A percentile compares a stretch with the other conserved stretches of the same genome.
Conservation (phyloP, 257 asterid species). For the Lycium ferocissimum region DNA sequence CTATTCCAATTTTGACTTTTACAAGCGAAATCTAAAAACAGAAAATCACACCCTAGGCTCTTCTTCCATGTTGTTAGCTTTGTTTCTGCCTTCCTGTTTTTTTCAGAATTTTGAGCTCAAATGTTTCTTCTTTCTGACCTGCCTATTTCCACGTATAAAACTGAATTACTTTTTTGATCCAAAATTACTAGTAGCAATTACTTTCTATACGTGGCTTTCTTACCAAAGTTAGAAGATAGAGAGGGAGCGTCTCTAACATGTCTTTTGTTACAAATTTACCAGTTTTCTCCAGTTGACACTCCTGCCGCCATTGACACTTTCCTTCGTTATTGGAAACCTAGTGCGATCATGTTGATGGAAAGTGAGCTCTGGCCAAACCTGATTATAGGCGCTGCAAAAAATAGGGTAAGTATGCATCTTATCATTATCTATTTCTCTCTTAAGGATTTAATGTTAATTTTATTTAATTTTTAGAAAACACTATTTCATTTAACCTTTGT, state of each 20-base stretch:
- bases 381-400: constrained; percentile 73
- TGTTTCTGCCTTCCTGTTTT: not conserved
- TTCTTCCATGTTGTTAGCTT: not conserved
- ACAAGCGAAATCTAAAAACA: not conserved
- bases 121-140: not conserved
- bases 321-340: constrained; percentile 86
- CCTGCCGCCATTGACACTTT: constrained; percentile 80
- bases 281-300: constrained; percentile 95
- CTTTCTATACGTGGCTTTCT: not conserved
- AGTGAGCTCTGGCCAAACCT: constrained; percentile 97
- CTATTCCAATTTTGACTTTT: not conserved
- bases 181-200: not conserved
- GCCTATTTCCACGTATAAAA: not conserved
- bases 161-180: constrained; percentile 6
- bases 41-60: not conserved
- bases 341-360: constrained; percentile 77
- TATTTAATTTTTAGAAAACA: not conserved
- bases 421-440: not conserved
- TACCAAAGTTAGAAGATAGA: constrained; percentile 16
- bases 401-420: constrained; percentile 55
- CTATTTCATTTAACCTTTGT: not conserved
- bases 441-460: not conserved
- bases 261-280: constrained; percentile 38
- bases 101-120: not conserved
- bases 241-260: constrained; percentile 1